These are phyloP conservation scores for Claviceps lovelessii DNA, from an alignment of 2,329 filamentous ascomycete species.

Conservation along the genomic window DNA sequence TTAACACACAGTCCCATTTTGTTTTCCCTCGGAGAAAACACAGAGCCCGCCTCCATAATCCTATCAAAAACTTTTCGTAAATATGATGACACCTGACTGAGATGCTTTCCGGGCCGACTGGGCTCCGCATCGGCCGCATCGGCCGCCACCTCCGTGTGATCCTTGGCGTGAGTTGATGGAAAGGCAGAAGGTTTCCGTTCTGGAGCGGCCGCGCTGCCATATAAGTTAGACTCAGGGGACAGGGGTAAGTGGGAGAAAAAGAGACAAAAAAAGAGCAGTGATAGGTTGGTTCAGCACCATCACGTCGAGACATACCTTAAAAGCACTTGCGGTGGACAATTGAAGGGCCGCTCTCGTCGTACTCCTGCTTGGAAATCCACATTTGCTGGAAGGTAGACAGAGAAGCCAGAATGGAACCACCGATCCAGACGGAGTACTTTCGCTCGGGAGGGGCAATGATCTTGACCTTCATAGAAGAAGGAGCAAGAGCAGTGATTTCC, in stretches of 20 bases:
- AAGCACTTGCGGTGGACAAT: conserved; percentile 99
- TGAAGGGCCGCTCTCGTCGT: conserved; percentile 98
- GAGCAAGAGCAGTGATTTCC: conserved; percentile 98
- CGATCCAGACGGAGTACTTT: conserved; percentile 99
- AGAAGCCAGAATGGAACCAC: conserved; percentile 98
- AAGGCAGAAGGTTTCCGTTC: conserved; percentile 21
- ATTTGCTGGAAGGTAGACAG: conserved; percentile 99
- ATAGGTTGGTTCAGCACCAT: neutral
- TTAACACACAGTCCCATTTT: conserved; percentile 32
- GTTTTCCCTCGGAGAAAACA: conserved; percentile 32
- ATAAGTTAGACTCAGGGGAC: neutral
- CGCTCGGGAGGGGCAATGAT: conserved; percentile 99
- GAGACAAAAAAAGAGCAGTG: too few relatives aligned
- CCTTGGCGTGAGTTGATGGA: conserved; percentile 25
- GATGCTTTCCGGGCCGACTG: conserved; percentile 32
- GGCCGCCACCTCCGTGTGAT: conserved; percentile 29
- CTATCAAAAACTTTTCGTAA: conserved; percentile 43
- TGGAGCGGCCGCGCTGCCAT: conserved; percentile 16
- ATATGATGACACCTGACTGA: conserved; percentile 39
- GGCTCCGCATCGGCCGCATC: conserved; percentile 22
- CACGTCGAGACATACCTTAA: conserved; percentile 50
- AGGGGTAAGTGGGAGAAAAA: neutral
- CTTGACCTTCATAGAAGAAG: conserved; percentile 99
- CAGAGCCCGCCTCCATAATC: conserved; percentile 37
- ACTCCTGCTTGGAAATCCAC: conserved; percentile 99